Conservation (phyloP, 2,329 filamentous ascomycete genomes). For the Zymoseptoria passerinii region DNA sequence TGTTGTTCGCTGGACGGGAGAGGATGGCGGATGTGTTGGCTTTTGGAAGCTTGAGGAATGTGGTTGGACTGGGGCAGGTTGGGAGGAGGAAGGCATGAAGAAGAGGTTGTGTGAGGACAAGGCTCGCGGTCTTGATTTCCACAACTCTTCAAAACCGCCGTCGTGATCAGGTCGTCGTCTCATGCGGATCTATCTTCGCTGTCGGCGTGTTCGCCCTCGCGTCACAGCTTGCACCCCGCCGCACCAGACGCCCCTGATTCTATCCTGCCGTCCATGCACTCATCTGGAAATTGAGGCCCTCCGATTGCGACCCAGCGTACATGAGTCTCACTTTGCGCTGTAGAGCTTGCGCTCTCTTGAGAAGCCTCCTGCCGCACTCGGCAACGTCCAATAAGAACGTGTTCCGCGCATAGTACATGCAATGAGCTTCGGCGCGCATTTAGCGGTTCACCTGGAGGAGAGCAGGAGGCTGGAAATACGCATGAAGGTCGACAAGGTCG, state of each 20-base stretch:
- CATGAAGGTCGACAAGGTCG: neutral
- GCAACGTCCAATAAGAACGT: neutral
- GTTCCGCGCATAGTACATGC: constrained; percentile 1
- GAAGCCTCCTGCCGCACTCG: neutral
- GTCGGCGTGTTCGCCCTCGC: too few relatives aligned
- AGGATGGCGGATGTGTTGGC: constrained; percentile 79
- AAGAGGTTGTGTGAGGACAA: neutral
- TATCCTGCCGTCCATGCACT: too few relatives aligned
- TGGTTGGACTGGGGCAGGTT: constrained; percentile 31
- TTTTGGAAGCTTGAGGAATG: constrained; percentile 72
- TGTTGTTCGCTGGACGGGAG: constrained; percentile 73
- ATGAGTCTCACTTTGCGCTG: too few relatives aligned
- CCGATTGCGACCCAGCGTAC: too few relatives aligned
- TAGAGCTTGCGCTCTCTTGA: neutral
- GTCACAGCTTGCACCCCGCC: too few relatives aligned
- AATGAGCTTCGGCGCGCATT: neutral
- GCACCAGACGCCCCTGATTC: too few relatives aligned
- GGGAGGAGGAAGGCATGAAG: constrained; percentile 11
- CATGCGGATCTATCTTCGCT: too few relatives aligned
- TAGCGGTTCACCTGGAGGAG: neutral
- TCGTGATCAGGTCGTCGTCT: too few relatives aligned
- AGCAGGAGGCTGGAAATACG: neutral
- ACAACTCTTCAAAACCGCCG: too few relatives aligned
- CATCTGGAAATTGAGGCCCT: too few relatives aligned
- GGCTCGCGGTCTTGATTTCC: too few relatives aligned